Conservation (phyloP, 2,329 filamentous ascomycete genomes). For the Emergomyces pasteurianus region DNA sequence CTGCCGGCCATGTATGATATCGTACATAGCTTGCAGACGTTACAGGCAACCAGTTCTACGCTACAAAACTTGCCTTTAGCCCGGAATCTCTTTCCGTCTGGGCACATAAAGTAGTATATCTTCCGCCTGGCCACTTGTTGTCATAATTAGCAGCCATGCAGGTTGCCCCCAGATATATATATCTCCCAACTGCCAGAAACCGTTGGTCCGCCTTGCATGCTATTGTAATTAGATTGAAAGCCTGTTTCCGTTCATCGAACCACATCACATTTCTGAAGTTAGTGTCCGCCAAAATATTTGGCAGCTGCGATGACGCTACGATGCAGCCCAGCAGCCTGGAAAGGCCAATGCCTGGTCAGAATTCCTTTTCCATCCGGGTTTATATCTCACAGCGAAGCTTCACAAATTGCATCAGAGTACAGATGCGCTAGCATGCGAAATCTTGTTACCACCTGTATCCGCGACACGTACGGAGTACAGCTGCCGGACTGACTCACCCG, state of each 20-base stretch:
- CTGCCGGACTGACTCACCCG: conserved; percentile 11
- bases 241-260: not conserved
- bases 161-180: not conserved
- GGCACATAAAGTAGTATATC: not conserved
- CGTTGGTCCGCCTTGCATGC: not conserved
- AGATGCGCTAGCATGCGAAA: conserved; percentile 6
- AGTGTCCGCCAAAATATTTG: not conserved
- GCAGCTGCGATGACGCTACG: not conserved
- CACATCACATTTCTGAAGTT: not conserved
- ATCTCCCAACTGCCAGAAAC: not conserved
- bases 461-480: too few species aligned
- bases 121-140: too few species aligned
- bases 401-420: conserved; percentile 9
- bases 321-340: conserved; percentile 9
- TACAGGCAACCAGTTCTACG: too few species aligned
- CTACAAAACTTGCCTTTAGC: too few species aligned
- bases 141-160: too few species aligned
- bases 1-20: too few species aligned
- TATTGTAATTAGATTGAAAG: not conserved
- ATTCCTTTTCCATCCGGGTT: not conserved
- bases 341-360: not conserved
- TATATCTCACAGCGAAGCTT: conserved; percentile 11
- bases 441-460: conserved; percentile 2
- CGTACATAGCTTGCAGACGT: too few species aligned
- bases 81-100: not conserved